A percentile compares a stretch with the other conserved stretches of the same genome.
Evolutionary conservation across 2,329 filamentous ascomycete genomes (phyloP).

Genomic region (Colletotrichum plurivorum): DNA sequence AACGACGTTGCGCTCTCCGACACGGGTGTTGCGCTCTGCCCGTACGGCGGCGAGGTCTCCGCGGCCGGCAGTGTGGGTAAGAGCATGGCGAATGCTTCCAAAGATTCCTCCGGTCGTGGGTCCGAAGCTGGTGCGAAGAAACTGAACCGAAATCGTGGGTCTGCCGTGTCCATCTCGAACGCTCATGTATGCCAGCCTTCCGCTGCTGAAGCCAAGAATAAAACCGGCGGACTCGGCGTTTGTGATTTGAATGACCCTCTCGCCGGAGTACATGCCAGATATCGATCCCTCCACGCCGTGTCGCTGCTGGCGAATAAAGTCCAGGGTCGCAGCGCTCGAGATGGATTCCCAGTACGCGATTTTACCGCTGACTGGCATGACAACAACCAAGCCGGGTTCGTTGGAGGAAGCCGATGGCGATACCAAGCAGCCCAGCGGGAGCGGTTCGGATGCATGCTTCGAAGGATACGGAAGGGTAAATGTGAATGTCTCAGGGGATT

Average conservation of each 20-base stretch:
- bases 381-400: constrained; percentile 87
- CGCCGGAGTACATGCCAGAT: constrained; percentile 81
- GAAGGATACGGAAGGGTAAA: constrained; percentile 84
- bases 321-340: constrained; percentile 87
- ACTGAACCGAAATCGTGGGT: constrained; percentile 83
- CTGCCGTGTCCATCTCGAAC: constrained; percentile 90
- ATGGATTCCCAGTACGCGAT: constrained; percentile 97
- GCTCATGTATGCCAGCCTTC: constrained; percentile 87
- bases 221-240: constrained; percentile 91
- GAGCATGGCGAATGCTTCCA: constrained; percentile 82
- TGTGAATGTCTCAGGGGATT: constrained; percentile 82
- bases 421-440: constrained; percentile 88
- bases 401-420: constrained; percentile 82
- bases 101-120: constrained; percentile 77
- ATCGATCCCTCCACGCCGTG: constrained; percentile 84
- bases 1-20: constrained; percentile 88
- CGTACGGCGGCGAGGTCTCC: constrained; percentile 86
- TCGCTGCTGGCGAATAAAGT: constrained; percentile 85
- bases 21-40: constrained; percentile 77
- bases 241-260: constrained; percentile 82
- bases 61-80: constrained; percentile 78
- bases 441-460: constrained; percentile 75
- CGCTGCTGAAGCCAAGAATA: constrained; percentile 86
- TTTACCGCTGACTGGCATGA: constrained; percentile 87
- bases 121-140: constrained; percentile 75